Conservation (phyloP, 257 asterid genomes). For the Fraxinus cuspidata region DNA sequence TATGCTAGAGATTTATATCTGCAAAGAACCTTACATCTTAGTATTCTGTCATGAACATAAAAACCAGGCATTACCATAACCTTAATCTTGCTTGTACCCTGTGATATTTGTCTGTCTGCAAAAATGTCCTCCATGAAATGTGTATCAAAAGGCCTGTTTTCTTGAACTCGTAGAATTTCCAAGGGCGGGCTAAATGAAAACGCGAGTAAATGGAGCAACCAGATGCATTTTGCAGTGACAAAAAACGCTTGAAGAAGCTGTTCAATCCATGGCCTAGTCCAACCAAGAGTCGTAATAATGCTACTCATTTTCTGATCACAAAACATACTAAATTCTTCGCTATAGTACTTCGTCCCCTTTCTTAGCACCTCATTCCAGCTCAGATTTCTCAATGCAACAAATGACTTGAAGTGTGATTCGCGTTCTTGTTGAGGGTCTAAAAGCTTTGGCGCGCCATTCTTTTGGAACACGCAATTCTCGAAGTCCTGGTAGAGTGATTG, state of each 20-base stretch:
- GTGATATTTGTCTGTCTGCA: conserved; percentile 53
- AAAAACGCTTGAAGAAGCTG: conserved; percentile 88
- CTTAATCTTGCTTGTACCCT: conserved; percentile 63
- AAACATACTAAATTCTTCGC: conserved; percentile 85
- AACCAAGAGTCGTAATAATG: conserved; percentile 54
- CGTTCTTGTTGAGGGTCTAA: conserved; percentile 73
- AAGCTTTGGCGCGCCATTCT: conserved; percentile 62
- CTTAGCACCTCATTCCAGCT: conserved; percentile 89
- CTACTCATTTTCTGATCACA: conserved; percentile 93
- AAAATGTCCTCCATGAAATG: conserved; percentile 80
- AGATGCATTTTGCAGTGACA: conserved; percentile 85
- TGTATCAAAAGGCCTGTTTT: conserved; percentile 53
- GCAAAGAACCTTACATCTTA: conserved; percentile 85
- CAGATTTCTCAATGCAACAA: conserved; percentile 68
- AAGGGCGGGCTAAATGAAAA: conserved; percentile 67
- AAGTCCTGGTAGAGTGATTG: conserved; percentile 80
- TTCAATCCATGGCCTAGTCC: conserved; percentile 95
- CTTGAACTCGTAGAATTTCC: conserved; percentile 65
- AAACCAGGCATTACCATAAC: conserved; percentile 93
- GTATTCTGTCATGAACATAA: conserved; percentile 73
- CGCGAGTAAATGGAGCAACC: conserved; percentile 92
- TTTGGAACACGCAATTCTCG: conserved; percentile 76
- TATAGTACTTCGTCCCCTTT: conserved; percentile 85
- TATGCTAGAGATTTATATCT: conserved; percentile 55
- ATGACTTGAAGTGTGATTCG: conserved; percentile 62